Evolutionary conservation across 345 rosid species (phyloP).

Genomic region (Hibiscus tridactylites): DNA sequence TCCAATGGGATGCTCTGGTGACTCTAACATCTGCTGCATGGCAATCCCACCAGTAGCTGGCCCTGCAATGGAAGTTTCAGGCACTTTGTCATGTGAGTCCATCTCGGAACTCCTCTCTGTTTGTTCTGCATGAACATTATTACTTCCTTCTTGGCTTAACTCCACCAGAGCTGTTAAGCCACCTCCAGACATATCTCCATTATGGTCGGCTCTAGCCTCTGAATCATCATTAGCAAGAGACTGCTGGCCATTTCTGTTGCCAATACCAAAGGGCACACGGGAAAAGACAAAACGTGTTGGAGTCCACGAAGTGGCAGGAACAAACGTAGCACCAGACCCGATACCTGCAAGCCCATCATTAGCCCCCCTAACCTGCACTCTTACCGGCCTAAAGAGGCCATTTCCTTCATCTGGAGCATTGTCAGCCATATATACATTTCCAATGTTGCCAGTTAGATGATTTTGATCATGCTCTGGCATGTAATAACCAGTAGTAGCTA

Average conservation of each 20-base stretch:
- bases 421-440: constrained; percentile 59
- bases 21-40: constrained; percentile 62
- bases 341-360: constrained; percentile 97
- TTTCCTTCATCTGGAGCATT: constrained; percentile 66
- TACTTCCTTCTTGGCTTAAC: constrained; percentile 65
- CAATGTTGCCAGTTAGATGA: constrained; percentile 44
- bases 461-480: constrained; percentile 68
- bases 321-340: constrained; percentile 77
- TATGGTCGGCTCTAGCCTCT: constrained; percentile 66
- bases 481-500: constrained; percentile 44
- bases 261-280: constrained; percentile 71
- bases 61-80: constrained; percentile 38
- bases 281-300: constrained; percentile 92
- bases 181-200: constrained; percentile 70
- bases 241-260: constrained; percentile 73
- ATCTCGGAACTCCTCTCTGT: constrained; percentile 43
- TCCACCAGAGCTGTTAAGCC: constrained; percentile 91
- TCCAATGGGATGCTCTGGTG: constrained; percentile 51
- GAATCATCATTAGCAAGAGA: constrained; percentile 75
- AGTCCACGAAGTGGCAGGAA: constrained; percentile 74
- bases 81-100: constrained; percentile 32
- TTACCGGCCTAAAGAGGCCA: constrained; percentile 73
- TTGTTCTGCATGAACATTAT: constrained; percentile 47
- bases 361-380: constrained; percentile 83
- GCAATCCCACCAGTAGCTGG: constrained; percentile 43